Evolutionary conservation across 495 filamentous ascomycete genomes (phyloP), one percentile per base, ranked within the genome.

Genomic region (Acidiella bohemica): DNA sequence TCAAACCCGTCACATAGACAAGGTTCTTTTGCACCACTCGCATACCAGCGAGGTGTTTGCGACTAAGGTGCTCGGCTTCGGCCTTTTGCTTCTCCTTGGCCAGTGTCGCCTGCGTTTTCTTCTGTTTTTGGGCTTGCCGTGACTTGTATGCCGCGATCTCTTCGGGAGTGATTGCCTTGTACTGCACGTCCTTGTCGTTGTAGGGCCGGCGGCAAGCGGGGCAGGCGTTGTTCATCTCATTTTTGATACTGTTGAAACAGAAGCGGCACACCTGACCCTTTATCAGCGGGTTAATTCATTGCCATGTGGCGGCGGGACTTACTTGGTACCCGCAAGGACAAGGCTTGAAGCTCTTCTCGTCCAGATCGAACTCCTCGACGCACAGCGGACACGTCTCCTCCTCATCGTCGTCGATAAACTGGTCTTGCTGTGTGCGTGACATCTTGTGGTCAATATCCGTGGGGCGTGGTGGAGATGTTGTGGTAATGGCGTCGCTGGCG

Each of bases 261-360:
- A 99, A 99, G 67, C 95, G 92, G 60, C 92, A 99, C 54, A 99
- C 84, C 88, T 97, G 25, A 2, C 7, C 19, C 19, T 12, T 9
- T 11, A 14, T 27, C 25, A 27, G 34, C 29, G 14, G n/a, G n/a
- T n/a, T n/a, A n/a, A n/a, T n/a, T n/a, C n/a, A n/a, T n/a, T n/a
- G n/a, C n/a, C n/a, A n/a, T n/a, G n/a, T n/a, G n/a, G n/a, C n/a
- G n/a, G n/a, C n/a, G n/a, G n/a, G 32, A 53, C 70, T 32, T 75
- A 96, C 90, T 71, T 95, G 86, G 55, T 96, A 99, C 26, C 92
- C 92, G 59, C 90, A 99, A 19, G 88, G 92, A 66, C 92, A 99
- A 44, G 92, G 92, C 51, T 76, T 80, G 64, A 99, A 99, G 67
- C 92, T 93, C 60, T 83, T 81, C 66, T 99, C 92, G 21, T 84